phyloP scores from a whole-genome alignment of 164 flowering plant genomes.

The Magnolia changhungtana region DNA sequence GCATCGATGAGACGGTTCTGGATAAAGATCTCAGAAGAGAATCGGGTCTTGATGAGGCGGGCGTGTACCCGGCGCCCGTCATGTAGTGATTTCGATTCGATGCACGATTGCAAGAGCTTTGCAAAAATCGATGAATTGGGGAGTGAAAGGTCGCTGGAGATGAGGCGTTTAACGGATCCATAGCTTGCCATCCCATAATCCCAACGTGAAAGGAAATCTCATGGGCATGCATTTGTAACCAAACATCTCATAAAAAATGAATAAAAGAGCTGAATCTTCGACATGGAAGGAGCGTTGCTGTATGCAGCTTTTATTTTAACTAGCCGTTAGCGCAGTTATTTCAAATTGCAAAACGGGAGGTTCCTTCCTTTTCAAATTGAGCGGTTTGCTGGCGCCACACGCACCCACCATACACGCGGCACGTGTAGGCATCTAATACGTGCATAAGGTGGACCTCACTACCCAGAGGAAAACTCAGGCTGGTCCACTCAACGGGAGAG shows the following conservation, averaged over 20 bases:
- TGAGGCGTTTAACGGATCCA: conserved; percentile 1
- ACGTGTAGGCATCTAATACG: too few species aligned
- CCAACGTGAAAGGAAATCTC: background rate
- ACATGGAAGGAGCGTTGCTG: background rate
- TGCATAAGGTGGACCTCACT: too few species aligned
- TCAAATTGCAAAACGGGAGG: too few species aligned
- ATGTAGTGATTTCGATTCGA: conserved; percentile 15
- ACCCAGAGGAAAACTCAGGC: too few species aligned
- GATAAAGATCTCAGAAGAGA: conserved; percentile 22
- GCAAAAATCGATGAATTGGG: conserved; percentile 20
- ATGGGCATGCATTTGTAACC: background rate
- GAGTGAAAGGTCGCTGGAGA: conserved; percentile 15
- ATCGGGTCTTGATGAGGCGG: conserved; percentile 23
- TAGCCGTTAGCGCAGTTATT: too few species aligned
- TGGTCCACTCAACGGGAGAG: too few species aligned
- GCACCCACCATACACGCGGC: too few species aligned
- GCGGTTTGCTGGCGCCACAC: too few species aligned
- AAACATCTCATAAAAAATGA: background rate
- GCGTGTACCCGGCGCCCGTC: conserved; percentile 17
- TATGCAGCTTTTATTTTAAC: too few species aligned
- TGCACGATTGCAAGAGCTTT: conserved; percentile 19
- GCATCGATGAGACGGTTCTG: conserved; percentile 24
- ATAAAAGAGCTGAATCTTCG: background rate
- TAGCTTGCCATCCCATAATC: conserved; percentile 19
- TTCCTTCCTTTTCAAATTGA: too few species aligned